Evolutionary conservation across 805 yeast species (phyloP), one percentile per base, ranked within the genome.

Genomic region (Pichia exigua): DNA sequence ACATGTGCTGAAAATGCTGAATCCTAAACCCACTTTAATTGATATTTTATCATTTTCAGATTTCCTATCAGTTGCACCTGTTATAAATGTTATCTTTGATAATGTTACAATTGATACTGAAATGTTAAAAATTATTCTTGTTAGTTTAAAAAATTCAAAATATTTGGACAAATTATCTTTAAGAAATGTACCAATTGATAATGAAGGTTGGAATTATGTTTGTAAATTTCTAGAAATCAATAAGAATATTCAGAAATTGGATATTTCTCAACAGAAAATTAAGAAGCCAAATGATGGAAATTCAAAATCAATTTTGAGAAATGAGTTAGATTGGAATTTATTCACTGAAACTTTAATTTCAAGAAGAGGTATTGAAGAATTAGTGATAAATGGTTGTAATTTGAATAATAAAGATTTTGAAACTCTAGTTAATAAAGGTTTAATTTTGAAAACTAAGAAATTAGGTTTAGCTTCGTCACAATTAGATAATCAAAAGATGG

Each of bases 1-100:
- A 46, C 79, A 76, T 52, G 82, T 78, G 18, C 63, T 79, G 54
- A 79, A 79, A 59, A 68, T 79, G 66, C 66, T 79, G 52, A 79
- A 79, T 57, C 83, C 84, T 1, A 76, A 73, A 54, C 84, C 84
- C 2, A 79, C 84, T 0, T 64, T 78, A 45, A 77, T 79, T 53
- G 84, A 79, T 61, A 73, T 78, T 11, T 66, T 79, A 26, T 79
- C 83, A 7, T 79, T 79, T 59, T 71, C 80, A 52, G 84, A 79
- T 57, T 79, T 79, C 58, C 69, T 79, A 32, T 74, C 83, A 1
- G 77, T 79, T 47, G 77, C 79, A 0, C 82, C 82, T 5, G 72
- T 79, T 41, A 69, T 76, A 49, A 78, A 82, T 1, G 72, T 79
- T 5, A 78, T 79, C 26, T 78, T 79, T 57, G 84, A 79, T 61